phyloP scores from a whole-genome alignment of 345 rosid genomes.

The Stellera chamaejasme region DNA sequence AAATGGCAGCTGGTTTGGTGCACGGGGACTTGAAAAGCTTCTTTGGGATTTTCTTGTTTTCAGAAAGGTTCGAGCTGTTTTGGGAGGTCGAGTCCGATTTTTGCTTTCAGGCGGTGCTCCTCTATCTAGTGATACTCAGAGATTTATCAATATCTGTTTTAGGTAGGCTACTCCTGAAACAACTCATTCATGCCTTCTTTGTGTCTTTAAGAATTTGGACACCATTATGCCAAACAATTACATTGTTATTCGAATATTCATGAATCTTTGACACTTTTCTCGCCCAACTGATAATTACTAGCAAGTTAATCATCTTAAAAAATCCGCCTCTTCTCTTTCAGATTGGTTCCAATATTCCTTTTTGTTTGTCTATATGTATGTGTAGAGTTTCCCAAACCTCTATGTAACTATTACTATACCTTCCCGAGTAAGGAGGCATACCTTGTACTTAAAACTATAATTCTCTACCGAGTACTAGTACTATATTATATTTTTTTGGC shows the following conservation, averaged over 20 bases:
- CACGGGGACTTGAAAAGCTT: constrained; percentile 82
- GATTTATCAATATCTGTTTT: constrained; percentile 96
- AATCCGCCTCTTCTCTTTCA: not conserved
- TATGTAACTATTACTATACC: too few relatives aligned
- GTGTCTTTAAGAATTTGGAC: too few relatives aligned
- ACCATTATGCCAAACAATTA: too few relatives aligned
- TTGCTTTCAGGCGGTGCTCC: constrained; percentile 99
- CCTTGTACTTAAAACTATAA: not conserved
- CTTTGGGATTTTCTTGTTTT: constrained; percentile 88
- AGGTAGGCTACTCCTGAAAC: constrained; percentile 48
- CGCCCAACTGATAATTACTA: not conserved
- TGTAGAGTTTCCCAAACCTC: too few relatives aligned
- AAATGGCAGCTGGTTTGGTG: constrained; percentile 97
- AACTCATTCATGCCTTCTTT: not conserved
- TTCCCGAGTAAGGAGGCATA: not conserved
- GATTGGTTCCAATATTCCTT: not conserved
- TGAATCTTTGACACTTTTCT: too few relatives aligned
- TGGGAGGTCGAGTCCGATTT: constrained; percentile 91
- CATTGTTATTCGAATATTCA: too few relatives aligned
- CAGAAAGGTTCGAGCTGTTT: constrained; percentile 66
- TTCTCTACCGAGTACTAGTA: not conserved
- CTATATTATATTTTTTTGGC: constrained; percentile 6
- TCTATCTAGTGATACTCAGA: constrained; percentile 90
- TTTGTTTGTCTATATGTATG: not conserved
- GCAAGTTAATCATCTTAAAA: too few relatives aligned